Base-by-base conservation (phyloP, 371 early-diverging fungal genomes). In the Mucor indicus region DNA sequence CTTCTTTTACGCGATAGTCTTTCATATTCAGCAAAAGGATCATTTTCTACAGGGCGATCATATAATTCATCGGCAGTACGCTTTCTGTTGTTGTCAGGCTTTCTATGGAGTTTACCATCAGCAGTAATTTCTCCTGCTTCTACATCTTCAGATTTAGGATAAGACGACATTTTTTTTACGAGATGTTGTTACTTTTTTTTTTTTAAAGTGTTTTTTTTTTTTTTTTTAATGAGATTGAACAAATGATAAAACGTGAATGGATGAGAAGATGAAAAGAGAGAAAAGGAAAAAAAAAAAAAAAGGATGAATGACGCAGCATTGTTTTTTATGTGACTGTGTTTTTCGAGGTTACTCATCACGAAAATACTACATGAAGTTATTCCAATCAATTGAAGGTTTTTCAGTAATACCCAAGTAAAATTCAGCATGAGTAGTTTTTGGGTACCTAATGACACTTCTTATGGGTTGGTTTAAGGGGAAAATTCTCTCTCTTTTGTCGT, bases 401-500 rank as follows among this genome's bases (percentile, higher is more conserved):
- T 74, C 70, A 22, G 58, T 42, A 9, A 74, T 47, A 27, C 66
- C 68, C 16, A 76, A 49, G 33, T 64, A 69, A 27, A 76, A 50
- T 35, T 76, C 76, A 11, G 70, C 43, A 42, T 76, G 76, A 13
- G 67, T 30, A 16, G 52, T 48, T 12, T 32, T 29, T 31, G 67
- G 72, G 10, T 53, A 57, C 22, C 55, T 56, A 38, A 76, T 53
- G 13, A 67, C 72, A 36, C 64, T 67, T 16, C 76, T 55, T 31
- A 76, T 76, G 5, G 70, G 59, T 48, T 69, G 67, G 44, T 60
- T 62, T 29, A 76, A 46, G n/a, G 76, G 76, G 37, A 58, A 76
- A 15, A 62, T 57, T 30, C 49, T 52, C 30, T 72, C 66, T 38
- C 60, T 57, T 38, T 57, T 58, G 1, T 53, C 47, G 55, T 72